Base-by-base conservation (phyloP, 192 early-diverging fungal genomes). In the Gonapodya prolifera region DNA sequence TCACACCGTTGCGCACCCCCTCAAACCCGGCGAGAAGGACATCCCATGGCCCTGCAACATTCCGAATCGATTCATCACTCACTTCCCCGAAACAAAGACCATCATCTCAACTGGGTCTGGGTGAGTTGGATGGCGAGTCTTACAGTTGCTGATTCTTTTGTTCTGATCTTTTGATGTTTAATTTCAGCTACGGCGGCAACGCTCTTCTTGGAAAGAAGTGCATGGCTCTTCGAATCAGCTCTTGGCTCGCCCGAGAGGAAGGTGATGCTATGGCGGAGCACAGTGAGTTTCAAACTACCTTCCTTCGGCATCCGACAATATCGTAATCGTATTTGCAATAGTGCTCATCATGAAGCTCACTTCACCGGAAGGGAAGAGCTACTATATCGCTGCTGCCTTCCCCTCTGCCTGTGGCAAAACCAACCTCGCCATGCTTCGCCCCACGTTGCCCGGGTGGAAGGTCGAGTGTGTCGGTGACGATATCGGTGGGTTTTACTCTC, bases 161-260 rank as follows among this genome's bases (percentile, higher is more conserved):
- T 61, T 61, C 8, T 23, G 8, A 8, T 16, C 8, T 61, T 8
- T 23, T 23, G 8, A 23, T 16, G 23, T 61, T 23, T 16, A 16
- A 23, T 61, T 16, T 23, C 45, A 69, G 77, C 75, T 78, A 78
- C 77, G 77, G 77, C 35, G 77, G 77, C 35, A 78, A 78, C 70
- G 69, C 77, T 34, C 77, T 78, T 31, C 77, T 78, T 34, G 77
- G 77, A 30, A 78, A 78, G 77, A 78, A 78, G 70, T 78, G 77
- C 75, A 33, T 78, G 35, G 77, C 77, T 34, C 77, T 78, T 34
- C 77, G 77, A 30, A 78, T 78, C 35, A 69, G 35, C 70, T 75
- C 77, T 2, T 34, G 34, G 1, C 33, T 78, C 34, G 69, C 77
- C 35, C 77, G 77, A 30, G 36, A 78, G 33, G 77, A 78, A 34